Evolutionary conservation across 1,284 basidiomycete species (phyloP).

Genomic region (Leccinum fuscescens): DNA sequence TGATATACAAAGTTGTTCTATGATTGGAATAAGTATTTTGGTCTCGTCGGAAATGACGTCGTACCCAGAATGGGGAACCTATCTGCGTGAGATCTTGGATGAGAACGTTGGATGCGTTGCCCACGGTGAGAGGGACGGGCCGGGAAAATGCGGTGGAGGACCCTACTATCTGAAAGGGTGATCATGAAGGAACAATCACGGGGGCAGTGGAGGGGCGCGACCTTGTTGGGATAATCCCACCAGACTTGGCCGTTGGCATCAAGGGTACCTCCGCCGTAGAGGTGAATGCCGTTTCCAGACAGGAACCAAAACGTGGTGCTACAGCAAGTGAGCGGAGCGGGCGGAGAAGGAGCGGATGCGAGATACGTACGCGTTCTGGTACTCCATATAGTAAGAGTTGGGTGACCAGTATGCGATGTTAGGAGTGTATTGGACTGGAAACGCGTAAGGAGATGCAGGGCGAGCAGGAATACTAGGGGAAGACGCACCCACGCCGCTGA

Average conservation of each 20-base stretch:
- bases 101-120: constrained; percentile 44
- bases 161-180: constrained; percentile 17
- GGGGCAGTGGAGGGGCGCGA: constrained; percentile 6
- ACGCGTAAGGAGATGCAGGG: neutral
- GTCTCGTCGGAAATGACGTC: neutral
- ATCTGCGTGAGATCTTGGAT: constrained; percentile 41
- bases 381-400: constrained; percentile 39
- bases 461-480: neutral
- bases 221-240: constrained; percentile 34
- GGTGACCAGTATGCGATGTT: constrained; percentile 49
- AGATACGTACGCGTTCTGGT: constrained; percentile 38
- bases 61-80: constrained; percentile 36
- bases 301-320: constrained; percentile 49
- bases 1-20: constrained; percentile 32
- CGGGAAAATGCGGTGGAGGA: constrained; percentile 40
- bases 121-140: constrained; percentile 47
- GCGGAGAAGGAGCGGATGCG: neutral
- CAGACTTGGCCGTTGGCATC: constrained; percentile 42
- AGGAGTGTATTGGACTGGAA: constrained; percentile 26
- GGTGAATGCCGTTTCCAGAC: constrained; percentile 43
- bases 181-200: constrained; percentile 5
- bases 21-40: neutral
- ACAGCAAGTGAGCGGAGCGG: constrained; percentile 13
- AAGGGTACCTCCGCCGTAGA: constrained; percentile 43
- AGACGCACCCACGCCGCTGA: neutral